These are phyloP conservation scores for Trichosporon sp. DNA, from an alignment of 1,284 basidiomycete species.

Conservation along the genomic window DNA sequence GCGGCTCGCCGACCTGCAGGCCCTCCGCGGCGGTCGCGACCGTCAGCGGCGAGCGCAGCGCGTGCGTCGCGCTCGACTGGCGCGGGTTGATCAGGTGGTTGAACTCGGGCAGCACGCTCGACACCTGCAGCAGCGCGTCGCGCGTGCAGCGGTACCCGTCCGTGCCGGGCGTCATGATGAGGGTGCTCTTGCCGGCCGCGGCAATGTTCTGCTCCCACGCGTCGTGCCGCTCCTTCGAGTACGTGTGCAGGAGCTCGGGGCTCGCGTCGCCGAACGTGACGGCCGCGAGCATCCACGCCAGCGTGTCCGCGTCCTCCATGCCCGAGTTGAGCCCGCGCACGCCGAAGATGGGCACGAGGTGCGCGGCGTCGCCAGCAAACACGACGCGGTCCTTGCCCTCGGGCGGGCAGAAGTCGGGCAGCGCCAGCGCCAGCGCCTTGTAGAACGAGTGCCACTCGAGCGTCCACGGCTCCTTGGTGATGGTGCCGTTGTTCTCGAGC, in stretches of 20 bases:
- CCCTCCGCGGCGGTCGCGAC: not conserved
- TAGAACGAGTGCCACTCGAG: conserved; percentile 23
- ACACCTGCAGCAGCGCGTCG: conserved; percentile 18
- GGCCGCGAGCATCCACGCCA: conserved; percentile 20
- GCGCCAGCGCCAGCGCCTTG: conserved; percentile 22
- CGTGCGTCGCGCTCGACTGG: conserved; percentile 20
- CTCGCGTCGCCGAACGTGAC: conserved; percentile 16
- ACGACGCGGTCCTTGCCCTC: conserved; percentile 13
- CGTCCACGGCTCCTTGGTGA: conserved; percentile 23
- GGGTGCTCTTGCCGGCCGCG: conserved; percentile 18
- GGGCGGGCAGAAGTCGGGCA: conserved; percentile 7
- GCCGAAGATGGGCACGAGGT: conserved; percentile 23
- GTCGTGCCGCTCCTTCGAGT: conserved; percentile 20
- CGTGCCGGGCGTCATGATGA: conserved; percentile 22
- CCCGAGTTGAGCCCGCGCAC: conserved; percentile 21
- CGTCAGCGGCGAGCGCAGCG: conserved; percentile 17
- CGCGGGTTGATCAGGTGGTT: conserved; percentile 24
- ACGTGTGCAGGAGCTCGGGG: conserved; percentile 14
- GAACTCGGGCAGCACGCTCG: conserved; percentile 17
- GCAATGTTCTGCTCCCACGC: conserved; percentile 23
- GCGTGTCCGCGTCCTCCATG: conserved; percentile 22
- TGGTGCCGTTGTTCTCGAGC: conserved; percentile 24
- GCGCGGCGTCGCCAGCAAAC: conserved; percentile 21
- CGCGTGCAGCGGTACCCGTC: conserved; percentile 21
- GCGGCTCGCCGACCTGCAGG: conserved; percentile 15